Conservation (phyloP, 169 alveolate species). For the Sarcocystis neurona region DNA sequence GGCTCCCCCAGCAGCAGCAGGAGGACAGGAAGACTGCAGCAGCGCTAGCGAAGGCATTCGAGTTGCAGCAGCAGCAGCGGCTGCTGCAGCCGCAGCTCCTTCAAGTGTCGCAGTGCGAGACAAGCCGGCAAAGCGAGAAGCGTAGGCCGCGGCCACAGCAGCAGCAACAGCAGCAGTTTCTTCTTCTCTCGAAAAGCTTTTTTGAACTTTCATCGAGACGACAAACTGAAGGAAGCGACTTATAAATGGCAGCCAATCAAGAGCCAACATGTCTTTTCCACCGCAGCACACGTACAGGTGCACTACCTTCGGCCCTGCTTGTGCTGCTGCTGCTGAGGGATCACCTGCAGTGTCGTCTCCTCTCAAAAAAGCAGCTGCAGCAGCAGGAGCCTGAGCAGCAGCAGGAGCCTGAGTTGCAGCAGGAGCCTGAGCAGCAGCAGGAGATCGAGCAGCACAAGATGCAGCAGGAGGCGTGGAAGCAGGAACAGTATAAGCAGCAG, state of each 20-base stretch:
- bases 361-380: background rate
- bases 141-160: conserved; percentile 32
- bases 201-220: conserved; percentile 13
- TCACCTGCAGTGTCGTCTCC: background rate
- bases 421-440: too few species aligned
- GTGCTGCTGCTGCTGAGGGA: background rate
- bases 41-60: too few species aligned
- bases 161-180: conserved; percentile 32
- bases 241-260: conserved; percentile 43
- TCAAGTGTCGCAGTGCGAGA: conserved; percentile 10
- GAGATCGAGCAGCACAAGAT: too few species aligned
- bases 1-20: too few species aligned
- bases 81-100: conserved; percentile 38
- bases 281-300: conserved; percentile 40
- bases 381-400: too few species aligned
- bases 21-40: too few species aligned
- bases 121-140: background rate
- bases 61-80: conserved; percentile 25
- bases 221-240: conserved; percentile 29
- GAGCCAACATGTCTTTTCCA: conserved; percentile 44
- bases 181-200: background rate
- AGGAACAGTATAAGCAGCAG: too few species aligned
- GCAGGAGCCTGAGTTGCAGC: too few species aligned
- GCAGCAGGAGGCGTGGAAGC: too few species aligned
- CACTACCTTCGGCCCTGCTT: background rate